Evolutionary conservation across 2,329 filamentous ascomycete species (phyloP).

Genomic region (Aspergillus quadrilineatus): DNA sequence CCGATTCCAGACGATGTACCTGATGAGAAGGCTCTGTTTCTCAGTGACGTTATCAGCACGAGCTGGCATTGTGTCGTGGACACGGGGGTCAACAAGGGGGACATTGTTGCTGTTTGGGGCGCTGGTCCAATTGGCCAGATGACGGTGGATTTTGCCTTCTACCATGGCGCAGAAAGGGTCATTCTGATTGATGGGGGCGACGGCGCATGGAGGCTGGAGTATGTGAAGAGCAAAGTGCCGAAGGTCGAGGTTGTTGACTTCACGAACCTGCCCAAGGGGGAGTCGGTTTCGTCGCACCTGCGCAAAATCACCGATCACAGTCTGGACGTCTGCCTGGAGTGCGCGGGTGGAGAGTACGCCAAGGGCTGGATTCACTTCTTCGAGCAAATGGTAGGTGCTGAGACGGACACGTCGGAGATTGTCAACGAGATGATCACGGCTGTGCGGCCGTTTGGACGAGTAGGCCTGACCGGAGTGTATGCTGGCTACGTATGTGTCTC

Average conservation of each 20-base stretch:
- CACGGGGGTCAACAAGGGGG: conserved; percentile 73
- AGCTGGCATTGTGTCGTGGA: conserved; percentile 81
- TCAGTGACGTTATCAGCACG: conserved; percentile 78
- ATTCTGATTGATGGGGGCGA: conserved; percentile 75
- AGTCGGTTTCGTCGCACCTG: conserved; percentile 68
- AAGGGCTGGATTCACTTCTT: conserved; percentile 9
- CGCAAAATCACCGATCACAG: conserved; percentile 73
- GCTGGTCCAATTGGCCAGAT: conserved; percentile 84
- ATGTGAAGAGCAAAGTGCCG: conserved; percentile 63
- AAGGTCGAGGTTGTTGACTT: conserved; percentile 70
- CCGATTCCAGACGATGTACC: conserved; percentile 75
- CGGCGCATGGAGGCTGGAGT: conserved; percentile 64
- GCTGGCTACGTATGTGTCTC: conserved; percentile 55
- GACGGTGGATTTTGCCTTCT: conserved; percentile 63
- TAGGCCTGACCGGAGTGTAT: conserved; percentile 55
- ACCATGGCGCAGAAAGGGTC: conserved; percentile 71
- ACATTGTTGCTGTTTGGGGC: conserved; percentile 82
- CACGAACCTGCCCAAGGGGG: conserved; percentile 59
- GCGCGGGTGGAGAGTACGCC: conserved; percentile 6
- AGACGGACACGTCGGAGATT: conserved; percentile 8
- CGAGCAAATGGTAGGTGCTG: conserved; percentile 6
- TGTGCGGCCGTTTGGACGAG: conserved; percentile 7
- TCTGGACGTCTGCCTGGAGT: conserved; percentile 58
- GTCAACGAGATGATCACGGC: conserved; percentile 12
- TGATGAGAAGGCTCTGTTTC: conserved; percentile 78